phyloP scores from a whole-genome alignment of 106 monocot species.

The Chionographis japonica region DNA sequence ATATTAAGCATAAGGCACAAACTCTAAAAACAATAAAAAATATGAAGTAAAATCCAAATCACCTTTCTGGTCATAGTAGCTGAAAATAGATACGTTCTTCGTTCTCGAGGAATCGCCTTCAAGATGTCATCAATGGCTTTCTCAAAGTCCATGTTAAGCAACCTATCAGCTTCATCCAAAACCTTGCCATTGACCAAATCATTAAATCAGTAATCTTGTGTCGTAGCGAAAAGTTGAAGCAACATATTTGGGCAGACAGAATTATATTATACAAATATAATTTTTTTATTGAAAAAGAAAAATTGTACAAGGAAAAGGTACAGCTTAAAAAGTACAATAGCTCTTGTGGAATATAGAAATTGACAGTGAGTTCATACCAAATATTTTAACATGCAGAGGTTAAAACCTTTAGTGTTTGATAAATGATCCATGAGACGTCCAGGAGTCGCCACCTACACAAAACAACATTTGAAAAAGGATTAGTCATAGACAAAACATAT shows the following conservation, averaged over 20 bases:
- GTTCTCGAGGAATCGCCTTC: constrained; percentile 78
- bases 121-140: constrained; percentile 88
- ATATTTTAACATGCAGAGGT: constrained; percentile 76
- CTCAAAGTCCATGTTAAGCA: constrained; percentile 92
- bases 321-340: too few relatives aligned
- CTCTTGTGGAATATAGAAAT: too few relatives aligned
- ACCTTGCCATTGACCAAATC: constrained; percentile 39
- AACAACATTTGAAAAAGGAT: neutral
- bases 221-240: neutral
- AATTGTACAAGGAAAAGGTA: neutral
- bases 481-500: too few relatives aligned
- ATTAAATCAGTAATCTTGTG: constrained; percentile 1
- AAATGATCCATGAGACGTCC: constrained; percentile 96
- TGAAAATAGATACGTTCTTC: constrained; percentile 85
- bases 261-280: too few relatives aligned
- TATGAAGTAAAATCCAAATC: neutral
- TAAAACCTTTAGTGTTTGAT: constrained; percentile 92
- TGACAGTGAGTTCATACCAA: constrained; percentile 46
- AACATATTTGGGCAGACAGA: neutral
- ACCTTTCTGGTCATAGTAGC: constrained; percentile 99
- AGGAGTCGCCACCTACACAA: constrained; percentile 82
- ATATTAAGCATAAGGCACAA: neutral
- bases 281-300: neutral
- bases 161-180: constrained; percentile 93
- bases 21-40: constrained; percentile 1